Percentiles rank a stretch among this genome's conserved stretches.
Evolutionary conservation across 176 grass and related monocot genomes (phyloP).

Genomic region (Aegilops bicornis): DNA sequence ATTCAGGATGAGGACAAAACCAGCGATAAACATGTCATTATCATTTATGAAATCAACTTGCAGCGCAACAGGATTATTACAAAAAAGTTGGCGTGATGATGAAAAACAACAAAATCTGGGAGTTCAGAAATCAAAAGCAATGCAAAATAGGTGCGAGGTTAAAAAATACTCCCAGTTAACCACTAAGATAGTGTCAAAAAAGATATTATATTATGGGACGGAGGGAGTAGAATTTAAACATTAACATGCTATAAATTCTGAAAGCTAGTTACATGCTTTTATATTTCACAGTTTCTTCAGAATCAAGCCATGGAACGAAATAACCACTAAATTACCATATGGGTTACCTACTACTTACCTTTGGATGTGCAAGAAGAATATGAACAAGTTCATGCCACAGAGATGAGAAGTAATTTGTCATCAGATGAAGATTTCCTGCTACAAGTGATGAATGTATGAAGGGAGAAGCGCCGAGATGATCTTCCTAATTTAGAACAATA

Average conservation of each 20-base stretch:
- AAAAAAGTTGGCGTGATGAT: neutral
- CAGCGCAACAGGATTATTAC: neutral
- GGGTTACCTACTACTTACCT: conserved; percentile 71
- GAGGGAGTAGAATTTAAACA: no score
- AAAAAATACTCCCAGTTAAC: neutral
- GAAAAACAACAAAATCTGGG: neutral
- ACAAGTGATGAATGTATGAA: conserved; percentile 75
- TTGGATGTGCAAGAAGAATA: conserved; percentile 94
- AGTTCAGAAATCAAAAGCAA: neutral
- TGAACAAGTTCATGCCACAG: conserved; percentile 92
- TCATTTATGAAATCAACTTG: neutral
- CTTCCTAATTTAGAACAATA: conserved; percentile 58
- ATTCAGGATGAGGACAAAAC: neutral
- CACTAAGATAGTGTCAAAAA: no score
- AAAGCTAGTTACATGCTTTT: neutral
- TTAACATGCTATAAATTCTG: neutral
- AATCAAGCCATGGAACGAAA: neutral
- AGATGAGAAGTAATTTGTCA: conserved; percentile 83
- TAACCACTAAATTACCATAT: neutral
- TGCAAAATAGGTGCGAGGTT: neutral
- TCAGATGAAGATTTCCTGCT: conserved; percentile 73
- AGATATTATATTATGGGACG: no score
- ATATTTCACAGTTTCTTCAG: neutral
- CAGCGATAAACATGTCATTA: neutral
- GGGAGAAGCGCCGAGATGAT: conserved; percentile 50